phyloP scores from a whole-genome alignment of 2,329 filamentous ascomycete genomes.

The Incumbomyces delicatus region DNA sequence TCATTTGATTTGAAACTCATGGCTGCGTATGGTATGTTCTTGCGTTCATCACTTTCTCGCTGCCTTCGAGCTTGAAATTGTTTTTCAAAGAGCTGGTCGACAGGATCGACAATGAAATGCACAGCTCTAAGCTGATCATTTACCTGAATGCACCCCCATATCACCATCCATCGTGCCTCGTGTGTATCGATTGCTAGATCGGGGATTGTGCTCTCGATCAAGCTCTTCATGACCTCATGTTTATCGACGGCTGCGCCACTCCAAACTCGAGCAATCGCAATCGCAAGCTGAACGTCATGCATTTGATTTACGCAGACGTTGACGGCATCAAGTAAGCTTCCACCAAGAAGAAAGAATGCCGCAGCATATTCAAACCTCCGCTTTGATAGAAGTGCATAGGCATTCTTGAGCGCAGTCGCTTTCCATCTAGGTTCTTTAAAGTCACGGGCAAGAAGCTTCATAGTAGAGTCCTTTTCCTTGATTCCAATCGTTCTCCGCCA shows the following conservation, averaged over 20 bases:
- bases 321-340: slow-evolving; percentile 73
- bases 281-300: slow-evolving; percentile 78
- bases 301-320: slow-evolving; percentile 80
- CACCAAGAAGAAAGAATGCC: slow-evolving; percentile 87
- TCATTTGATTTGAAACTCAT: slow-evolving; percentile 83
- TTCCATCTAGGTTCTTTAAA: slow-evolving; percentile 81
- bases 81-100: slow-evolving; percentile 58
- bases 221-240: slow-evolving; percentile 54
- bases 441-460: slow-evolving; percentile 75
- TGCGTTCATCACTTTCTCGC: slow-evolving; percentile 35
- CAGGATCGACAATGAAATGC: slow-evolving; percentile 67
- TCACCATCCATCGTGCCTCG: slow-evolving; percentile 77
- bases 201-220: slow-evolving; percentile 73
- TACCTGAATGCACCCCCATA: slow-evolving; percentile 93
- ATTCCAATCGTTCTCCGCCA: slow-evolving; percentile 94
- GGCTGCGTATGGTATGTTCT: slow-evolving; percentile 48
- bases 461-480: slow-evolving; percentile 71
- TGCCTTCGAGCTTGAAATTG: slow-evolving; percentile 12
- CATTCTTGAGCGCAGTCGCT: slow-evolving; percentile 86
- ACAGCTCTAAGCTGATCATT: slow-evolving; percentile 74
- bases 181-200: slow-evolving; percentile 67
- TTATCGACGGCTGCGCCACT: slow-evolving; percentile 63
- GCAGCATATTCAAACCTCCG: slow-evolving; percentile 89
- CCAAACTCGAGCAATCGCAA: slow-evolving; percentile 78
- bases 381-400: slow-evolving; percentile 87